phyloP scores from a whole-genome alignment of 2,329 filamentous ascomycete genomes.

The Gnomoniopsis sp. region DNA sequence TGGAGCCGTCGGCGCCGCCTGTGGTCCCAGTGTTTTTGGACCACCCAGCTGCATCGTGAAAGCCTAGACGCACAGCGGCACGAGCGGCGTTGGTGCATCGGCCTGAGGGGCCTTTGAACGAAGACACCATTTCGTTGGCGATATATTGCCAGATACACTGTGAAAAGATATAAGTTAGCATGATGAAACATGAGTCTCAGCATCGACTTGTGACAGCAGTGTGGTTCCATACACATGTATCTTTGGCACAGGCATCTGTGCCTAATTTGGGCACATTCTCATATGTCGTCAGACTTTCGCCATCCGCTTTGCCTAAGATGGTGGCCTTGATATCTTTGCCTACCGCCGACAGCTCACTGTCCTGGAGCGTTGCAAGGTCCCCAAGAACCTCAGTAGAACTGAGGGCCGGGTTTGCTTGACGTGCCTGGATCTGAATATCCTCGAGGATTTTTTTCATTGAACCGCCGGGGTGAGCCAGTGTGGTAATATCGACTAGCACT shows the following conservation, averaged over 20 bases:
- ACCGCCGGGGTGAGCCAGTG: slow-evolving; percentile 19
- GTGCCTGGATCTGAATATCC: slow-evolving; percentile 20
- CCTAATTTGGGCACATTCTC: neutral
- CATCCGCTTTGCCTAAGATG: slow-evolving; percentile 27
- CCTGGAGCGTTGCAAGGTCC: slow-evolving; percentile 32
- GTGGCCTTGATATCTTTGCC: slow-evolving; percentile 37
- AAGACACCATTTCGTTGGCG: slow-evolving; percentile 33
- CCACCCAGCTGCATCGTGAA: slow-evolving; percentile 46
- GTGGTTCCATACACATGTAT: neutral
- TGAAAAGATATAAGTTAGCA: neutral
- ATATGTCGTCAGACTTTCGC: neutral
- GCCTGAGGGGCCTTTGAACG: slow-evolving; percentile 34
- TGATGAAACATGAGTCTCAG: neutral
- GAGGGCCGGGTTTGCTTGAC: slow-evolving; percentile 22
- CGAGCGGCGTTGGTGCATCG: slow-evolving; percentile 42
- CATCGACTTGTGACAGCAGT: neutral
- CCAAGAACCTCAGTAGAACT: slow-evolving; percentile 39
- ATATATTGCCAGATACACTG: slow-evolving; percentile 44
- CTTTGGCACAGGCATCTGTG: neutral
- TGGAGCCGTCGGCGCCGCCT: slow-evolving; percentile 44
- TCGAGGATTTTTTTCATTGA: slow-evolving; percentile 23
- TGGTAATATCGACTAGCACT: slow-evolving; percentile 2
- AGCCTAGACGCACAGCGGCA: slow-evolving; percentile 42
- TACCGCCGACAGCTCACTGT: slow-evolving; percentile 29
- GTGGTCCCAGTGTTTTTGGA: slow-evolving; percentile 30